Conservation (phyloP, 139 green algal genomes). For the Limnomonas spitsbergensis region DNA sequence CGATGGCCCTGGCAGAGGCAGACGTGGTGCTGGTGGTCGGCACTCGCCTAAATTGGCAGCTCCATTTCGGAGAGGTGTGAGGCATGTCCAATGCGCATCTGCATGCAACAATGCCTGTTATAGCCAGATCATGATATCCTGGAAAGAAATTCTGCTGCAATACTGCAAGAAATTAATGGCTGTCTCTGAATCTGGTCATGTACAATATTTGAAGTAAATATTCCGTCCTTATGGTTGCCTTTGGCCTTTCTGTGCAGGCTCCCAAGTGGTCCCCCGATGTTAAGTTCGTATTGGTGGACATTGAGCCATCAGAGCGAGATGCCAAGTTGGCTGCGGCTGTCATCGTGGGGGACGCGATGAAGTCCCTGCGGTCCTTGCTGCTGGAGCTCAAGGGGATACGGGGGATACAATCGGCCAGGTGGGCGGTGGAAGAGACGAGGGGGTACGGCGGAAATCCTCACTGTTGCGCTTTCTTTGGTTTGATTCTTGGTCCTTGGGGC, state of each 20-base stretch:
- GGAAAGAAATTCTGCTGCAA: no score
- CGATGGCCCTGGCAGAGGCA: conserved; percentile 53
- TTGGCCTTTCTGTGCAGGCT: no score
- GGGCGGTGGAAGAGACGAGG: not conserved
- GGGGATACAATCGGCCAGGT: not conserved
- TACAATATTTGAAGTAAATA: no score
- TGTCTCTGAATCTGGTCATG: no score
- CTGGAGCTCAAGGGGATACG: not conserved
- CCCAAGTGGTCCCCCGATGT: conserved; percentile 45
- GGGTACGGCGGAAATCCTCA: no score
- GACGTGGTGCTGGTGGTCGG: conserved; percentile 75
- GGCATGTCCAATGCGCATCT: no score
- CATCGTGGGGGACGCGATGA: conserved; percentile 6
- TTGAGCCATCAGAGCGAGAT: conserved; percentile 41
- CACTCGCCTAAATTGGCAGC: conserved; percentile 74
- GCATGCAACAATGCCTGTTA: no score
- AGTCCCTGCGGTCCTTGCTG: not conserved
- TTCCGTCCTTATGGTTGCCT: no score
- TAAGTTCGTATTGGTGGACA: conserved; percentile 73
- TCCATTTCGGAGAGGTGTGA: conserved; percentile 70
- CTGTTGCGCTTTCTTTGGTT: no score
- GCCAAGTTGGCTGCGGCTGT: conserved; percentile 3
- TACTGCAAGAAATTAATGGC: no score
- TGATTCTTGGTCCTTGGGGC: no score
- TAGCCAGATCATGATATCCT: no score